Base-by-base conservation (phyloP, 2,329 filamentous ascomycete genomes). In the Trichocomaceae sp. region DNA sequence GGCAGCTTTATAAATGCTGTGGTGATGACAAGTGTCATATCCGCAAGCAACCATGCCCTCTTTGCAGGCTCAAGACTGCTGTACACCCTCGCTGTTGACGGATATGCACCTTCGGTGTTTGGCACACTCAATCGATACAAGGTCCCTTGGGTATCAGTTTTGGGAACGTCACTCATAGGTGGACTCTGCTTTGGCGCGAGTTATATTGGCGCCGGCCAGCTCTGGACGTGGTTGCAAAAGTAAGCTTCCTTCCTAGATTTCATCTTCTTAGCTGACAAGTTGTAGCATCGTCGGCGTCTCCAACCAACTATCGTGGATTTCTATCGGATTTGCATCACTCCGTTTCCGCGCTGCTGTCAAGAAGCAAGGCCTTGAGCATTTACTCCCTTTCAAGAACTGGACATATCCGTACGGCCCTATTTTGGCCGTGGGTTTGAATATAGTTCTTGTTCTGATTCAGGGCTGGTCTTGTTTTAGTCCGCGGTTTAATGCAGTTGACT, bases 201-300 rank as follows among this genome's bases (percentile, higher is more conserved):
- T 62, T 85, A 83, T 58, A 84, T 86, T 52, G 82, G 83, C 0
- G 83, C 83, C 0, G 83, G 83, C 0, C 76, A 85, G 60, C 68
- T 86, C 4, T 86, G 83, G 83, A 79, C 76, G 1, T 86, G 83
- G 83, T 68, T 86, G 17, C 83, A 86, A 63, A 85, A 85, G 77
- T 79, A 68, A 62, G 72, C 23, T 26, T 26, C 23, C 19, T 19
- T 17, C 20, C 35, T 17, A 55, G 8, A 6, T 29, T 29, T 29
- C 8, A 29, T 10, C 7, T 29, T 59, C 7, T 26, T 12, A 13
- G 45, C 48, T 20, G 20, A 22, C 26, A 29, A 29, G 5, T 29
- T 26, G 5, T 55, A 79, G 77, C 56, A 78, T 86, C 46, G 82
- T 86, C 54, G 83, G 83, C 10, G 83, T 86, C 0, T 85, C 83